These are phyloP conservation scores for Spathaspora passalidarum DNA, from an alignment of 805 yeast species.

Conservation along the genomic window DNA sequence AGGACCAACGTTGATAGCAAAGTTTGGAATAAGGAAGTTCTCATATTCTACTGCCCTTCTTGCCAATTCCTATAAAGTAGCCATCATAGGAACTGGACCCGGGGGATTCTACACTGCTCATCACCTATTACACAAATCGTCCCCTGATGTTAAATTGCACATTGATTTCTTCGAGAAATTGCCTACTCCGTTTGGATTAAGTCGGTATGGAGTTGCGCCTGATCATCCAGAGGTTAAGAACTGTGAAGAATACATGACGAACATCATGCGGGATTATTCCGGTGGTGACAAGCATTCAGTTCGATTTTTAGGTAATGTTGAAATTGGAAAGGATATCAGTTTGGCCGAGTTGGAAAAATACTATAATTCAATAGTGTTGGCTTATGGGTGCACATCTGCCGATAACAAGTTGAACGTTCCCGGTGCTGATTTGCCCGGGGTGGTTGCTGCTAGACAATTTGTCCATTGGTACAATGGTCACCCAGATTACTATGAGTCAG, in stretches of 20 bases:
- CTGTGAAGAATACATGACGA: constrained; percentile 70
- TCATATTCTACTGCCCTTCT: neutral
- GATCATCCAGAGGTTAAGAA: constrained; percentile 97
- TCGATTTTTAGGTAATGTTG: constrained; percentile 67
- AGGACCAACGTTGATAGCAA: neutral
- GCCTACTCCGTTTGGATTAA: constrained; percentile 90
- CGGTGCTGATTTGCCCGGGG: constrained; percentile 62
- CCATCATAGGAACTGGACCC: constrained; percentile 94
- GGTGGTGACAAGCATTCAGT: constrained; percentile 11
- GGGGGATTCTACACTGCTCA: constrained; percentile 91
- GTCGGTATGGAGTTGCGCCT: constrained; percentile 97
- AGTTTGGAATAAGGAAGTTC: neutral
- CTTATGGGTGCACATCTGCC: constrained; percentile 74
- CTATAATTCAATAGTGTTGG: constrained; percentile 72
- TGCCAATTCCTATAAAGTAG: constrained; percentile 37
- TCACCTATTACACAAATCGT: constrained; percentile 54
- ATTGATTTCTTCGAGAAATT: constrained; percentile 77
- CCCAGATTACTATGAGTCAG: constrained; percentile 51
- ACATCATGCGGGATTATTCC: constrained; percentile 29
- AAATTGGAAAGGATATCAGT: constrained; percentile 60
- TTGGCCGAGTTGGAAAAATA: constrained; percentile 47
- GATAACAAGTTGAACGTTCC: constrained; percentile 56
- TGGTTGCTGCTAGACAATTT: constrained; percentile 76
- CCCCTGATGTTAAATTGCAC: constrained; percentile 22
- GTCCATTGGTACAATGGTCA: constrained; percentile 97